phyloP scores from a whole-genome alignment of 2,329 filamentous ascomycete genomes.

The Lachnellula occidentalis region DNA sequence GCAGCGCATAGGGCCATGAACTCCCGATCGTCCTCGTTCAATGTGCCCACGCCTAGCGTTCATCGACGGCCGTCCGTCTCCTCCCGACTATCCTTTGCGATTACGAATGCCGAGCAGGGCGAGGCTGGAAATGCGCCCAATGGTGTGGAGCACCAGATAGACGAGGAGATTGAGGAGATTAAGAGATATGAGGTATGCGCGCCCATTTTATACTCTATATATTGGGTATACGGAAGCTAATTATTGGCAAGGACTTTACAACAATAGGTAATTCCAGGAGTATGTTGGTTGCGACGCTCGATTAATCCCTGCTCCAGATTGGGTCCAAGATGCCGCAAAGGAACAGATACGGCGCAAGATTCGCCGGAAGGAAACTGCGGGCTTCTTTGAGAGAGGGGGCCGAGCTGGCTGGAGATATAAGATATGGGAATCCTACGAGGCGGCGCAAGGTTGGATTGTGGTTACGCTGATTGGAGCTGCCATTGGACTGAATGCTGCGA shows the following conservation, averaged over 20 bases:
- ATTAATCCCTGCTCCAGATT: conserved; percentile 57
- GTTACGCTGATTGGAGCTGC: conserved; percentile 84
- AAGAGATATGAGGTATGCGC: conserved; percentile 79
- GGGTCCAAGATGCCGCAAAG: conserved; percentile 94
- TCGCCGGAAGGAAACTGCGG: conserved; percentile 64
- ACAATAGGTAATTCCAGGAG: conserved; percentile 62
- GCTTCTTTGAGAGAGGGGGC: conserved; percentile 62
- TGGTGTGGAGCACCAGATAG: conserved; percentile 64
- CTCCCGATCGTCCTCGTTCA: conserved; percentile 31
- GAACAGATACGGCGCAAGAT: conserved; percentile 79
- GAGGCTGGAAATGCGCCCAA: conserved; percentile 46
- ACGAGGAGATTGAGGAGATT: conserved; percentile 95
- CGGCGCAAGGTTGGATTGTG: conserved; percentile 96
- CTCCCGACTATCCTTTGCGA: conserved; percentile 57
- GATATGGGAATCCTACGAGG: conserved; percentile 83
- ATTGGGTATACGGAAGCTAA: conserved; percentile 8
- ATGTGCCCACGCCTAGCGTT: conserved; percentile 22
- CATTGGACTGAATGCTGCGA: conserved; percentile 88
- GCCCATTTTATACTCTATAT: conserved; percentile 3
- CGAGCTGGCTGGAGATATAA: conserved; percentile 73
- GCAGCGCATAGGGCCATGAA: conserved; percentile 29
- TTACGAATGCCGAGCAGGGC: conserved; percentile 60
- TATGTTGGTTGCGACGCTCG: conserved; percentile 9
- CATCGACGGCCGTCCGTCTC: conserved; percentile 24
- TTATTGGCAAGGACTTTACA: conserved; percentile 67